These are phyloP conservation scores for Termitomyces sp. DNA, from an alignment of 768 basidiomycete genomes.

Conservation along the genomic window DNA sequence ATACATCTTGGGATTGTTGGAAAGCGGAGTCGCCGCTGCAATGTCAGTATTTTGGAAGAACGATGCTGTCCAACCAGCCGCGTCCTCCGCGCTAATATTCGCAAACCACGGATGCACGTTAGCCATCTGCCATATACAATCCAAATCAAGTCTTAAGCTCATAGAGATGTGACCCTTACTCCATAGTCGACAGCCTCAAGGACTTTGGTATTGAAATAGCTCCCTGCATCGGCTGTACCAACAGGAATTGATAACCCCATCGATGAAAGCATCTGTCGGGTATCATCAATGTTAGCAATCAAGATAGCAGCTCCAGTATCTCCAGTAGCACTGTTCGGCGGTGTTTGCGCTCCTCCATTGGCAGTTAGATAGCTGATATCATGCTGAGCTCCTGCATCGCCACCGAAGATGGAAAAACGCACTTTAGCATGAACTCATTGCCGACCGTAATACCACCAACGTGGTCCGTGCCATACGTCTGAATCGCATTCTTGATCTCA, in stretches of 20 bases:
- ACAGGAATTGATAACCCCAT: conserved; percentile 61
- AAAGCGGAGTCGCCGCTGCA: conserved; percentile 40
- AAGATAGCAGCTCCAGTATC: conserved; percentile 58
- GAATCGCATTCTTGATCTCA: conserved; percentile 58
- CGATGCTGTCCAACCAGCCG: conserved; percentile 74
- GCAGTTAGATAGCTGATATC: conserved; percentile 48
- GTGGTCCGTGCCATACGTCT: conserved; percentile 71
- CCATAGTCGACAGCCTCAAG: conserved; percentile 64
- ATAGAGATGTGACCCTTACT: conserved; percentile 28
- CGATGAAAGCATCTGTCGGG: conserved; percentile 44
- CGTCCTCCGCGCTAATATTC: conserved; percentile 56
- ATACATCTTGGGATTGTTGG: conserved; percentile 75
- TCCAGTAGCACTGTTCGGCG: conserved; percentile 54
- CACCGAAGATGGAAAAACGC: conserved; percentile 15
- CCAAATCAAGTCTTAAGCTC: neutral
- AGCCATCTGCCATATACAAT: conserved; percentile 49
- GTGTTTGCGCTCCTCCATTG: conserved; percentile 35
- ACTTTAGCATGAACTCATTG: conserved; percentile 87
- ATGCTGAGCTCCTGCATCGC: neutral
- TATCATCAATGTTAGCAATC: conserved; percentile 62
- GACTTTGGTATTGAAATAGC: conserved; percentile 72
- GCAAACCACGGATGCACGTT: conserved; percentile 97
- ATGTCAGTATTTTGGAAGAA: conserved; percentile 77
- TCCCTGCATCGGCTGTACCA: conserved; percentile 83
- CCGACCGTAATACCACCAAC: conserved; percentile 85